Evolutionary conservation across 495 filamentous ascomycete species (phyloP), one percentile per base, ranked within the genome.

Genomic region (Glarea lozoyensis): DNA sequence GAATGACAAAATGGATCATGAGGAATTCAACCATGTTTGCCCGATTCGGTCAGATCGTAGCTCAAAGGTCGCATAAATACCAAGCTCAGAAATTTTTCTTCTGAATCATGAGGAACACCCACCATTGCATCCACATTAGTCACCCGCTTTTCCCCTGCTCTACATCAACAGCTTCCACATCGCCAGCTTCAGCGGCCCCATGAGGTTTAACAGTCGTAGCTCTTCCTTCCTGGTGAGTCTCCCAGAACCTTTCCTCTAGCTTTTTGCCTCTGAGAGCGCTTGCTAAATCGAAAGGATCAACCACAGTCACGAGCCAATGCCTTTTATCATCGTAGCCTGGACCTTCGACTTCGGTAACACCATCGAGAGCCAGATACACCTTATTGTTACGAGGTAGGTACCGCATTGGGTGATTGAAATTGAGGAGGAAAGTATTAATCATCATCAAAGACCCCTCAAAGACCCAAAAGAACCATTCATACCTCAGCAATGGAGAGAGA

Each of bases 401-500:
- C 19, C 49, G 53, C 49, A 75, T 69, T 12, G 82, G 82, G 55
- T 83, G 79, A 18, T 77, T 66, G 10, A 72, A 52, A 49, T 86
- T 86, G 43, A 81, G 55, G 55, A 86, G 45, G 9, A 72, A 60
- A 16, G 63, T 68, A 42, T 86, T 86, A 35, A 50, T 36, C 2
- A 80, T 64, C 82, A 88, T 86, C 37, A 82, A 58, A 10, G 56
- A 55, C 0, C 68, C 70, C 56, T 86, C 83, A 47, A 86, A 86
- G 24, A 86, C 64, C 60, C 75, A 86, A 54, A 86, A 84, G 55
- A 75, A 84, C 73, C 75, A 81, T 55, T 87, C 82, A 39, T 81
- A 72, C 19, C 75, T 72, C 33, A 82, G 40, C 24, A 82, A 59
- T 0, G 77, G 75, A 24, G 67, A 76, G n/a, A 69, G 36, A 11